Evolutionary conservation across 1,284 basidiomycete genomes (phyloP).

Genomic region (Cryptococcus sp.): DNA sequence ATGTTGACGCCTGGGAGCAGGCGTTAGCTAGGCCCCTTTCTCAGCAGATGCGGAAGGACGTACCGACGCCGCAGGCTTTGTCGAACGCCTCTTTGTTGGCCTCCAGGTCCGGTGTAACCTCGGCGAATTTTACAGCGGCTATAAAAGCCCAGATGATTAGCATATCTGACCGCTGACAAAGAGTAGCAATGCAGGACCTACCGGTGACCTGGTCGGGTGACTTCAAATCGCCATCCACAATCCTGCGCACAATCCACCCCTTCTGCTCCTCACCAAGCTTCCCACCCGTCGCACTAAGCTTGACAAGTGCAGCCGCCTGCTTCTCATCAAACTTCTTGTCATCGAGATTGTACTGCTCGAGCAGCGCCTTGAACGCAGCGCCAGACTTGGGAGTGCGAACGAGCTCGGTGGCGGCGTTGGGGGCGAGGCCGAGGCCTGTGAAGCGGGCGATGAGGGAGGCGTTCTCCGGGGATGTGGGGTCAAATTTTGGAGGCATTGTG

Average conservation of each 20-base stretch:
- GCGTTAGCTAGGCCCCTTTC: background rate
- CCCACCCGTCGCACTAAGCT: slow-evolving; percentile 62
- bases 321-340: slow-evolving; percentile 67
- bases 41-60: slow-evolving; percentile 40
- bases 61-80: slow-evolving; percentile 81
- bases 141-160: slow-evolving; percentile 3
- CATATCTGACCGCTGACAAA: background rate
- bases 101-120: slow-evolving; percentile 54
- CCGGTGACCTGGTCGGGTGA: slow-evolving; percentile 83
- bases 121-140: slow-evolving; percentile 79
- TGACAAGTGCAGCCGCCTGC: slow-evolving; percentile 68
- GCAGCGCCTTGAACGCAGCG: slow-evolving; percentile 65
- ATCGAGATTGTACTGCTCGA: slow-evolving; percentile 60
- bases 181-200: slow-evolving; percentile 50
- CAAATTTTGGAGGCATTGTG: slow-evolving; percentile 56
- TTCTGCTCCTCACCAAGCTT: slow-evolving; percentile 63
- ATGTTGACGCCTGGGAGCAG: slow-evolving; percentile 68
- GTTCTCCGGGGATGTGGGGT: slow-evolving; percentile 53
- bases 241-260: slow-evolving; percentile 64
- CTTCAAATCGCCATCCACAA: slow-evolving; percentile 70
- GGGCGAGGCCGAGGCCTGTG: slow-evolving; percentile 72
- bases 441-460: slow-evolving; percentile 63
- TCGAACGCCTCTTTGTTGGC: slow-evolving; percentile 75
- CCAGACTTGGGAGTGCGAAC: slow-evolving; percentile 75
- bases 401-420: slow-evolving; percentile 77